Evolutionary conservation across 2,329 filamentous ascomycete species (phyloP), one percentile per base, ranked within the genome.

Genomic region (Talaromyces rugulosus): DNA sequence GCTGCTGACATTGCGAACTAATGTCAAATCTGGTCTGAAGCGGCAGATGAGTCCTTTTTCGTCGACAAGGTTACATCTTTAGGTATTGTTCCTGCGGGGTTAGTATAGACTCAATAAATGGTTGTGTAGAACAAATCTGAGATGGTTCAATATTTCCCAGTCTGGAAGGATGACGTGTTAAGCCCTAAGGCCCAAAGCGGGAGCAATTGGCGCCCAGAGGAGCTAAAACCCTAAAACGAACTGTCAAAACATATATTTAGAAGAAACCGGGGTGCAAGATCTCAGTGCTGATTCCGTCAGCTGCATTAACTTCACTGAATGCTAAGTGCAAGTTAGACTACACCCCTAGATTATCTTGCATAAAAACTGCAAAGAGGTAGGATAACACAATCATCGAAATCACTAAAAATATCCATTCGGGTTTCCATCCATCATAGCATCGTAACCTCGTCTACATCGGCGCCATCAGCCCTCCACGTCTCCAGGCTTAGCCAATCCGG

Each of bases 401-500:
- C 52, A 54, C 16, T 30, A 34, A 30, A 54, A 54, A 31, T 14
- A 28, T 23, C 51, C 51, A 16, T n/a, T 28, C 51, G 51, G 12
- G 23, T 40, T 18, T 28, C 33, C 7, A 16, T 14, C 18, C 47
- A 54, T 60, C 31, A 60, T 60, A 36, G 28, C 58, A 18, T 60
- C 50, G 44, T 47, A 23, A 47, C 40, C 31, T 33, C 12, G 12
- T 31, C 30, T 27, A 60, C 50, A 18, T 53, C 50, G 16, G 51
- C 58, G 14, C 18, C 44, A 8, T 27, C 16, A 42, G 53, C 53
- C 59, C 62, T 56, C 62, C 62, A 63, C 12, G 62, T 58, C 59
- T 63, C 58, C 33, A 63, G 33, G 30, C 36, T 57, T 40, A 63
- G 33, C 62, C 62, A 63, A 50, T 63, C 62, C 14, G 62, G 44